Evolutionary conservation across 2,329 filamentous ascomycete genomes (phyloP).

Genomic region (Tolypocladium ophioglossoides): DNA sequence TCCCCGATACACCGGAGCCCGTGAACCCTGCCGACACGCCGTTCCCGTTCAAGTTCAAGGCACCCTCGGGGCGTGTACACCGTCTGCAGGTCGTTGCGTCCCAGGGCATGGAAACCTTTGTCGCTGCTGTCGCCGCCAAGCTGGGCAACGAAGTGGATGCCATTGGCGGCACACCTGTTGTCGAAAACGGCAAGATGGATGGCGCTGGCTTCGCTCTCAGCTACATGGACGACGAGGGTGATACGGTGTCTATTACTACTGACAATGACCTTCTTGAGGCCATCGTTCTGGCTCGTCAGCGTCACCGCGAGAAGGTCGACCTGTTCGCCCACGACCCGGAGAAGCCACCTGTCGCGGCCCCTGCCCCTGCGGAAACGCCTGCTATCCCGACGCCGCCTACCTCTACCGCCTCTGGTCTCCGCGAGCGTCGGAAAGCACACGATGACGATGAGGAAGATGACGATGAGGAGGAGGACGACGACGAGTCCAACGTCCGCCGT

Average conservation of each 20-base stretch:
- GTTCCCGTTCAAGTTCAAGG: conserved; percentile 99
- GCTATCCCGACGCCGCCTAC: conserved; percentile 34
- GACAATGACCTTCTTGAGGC: conserved; percentile 89
- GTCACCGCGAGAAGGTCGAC: conserved; percentile 83
- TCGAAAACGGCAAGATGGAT: conserved; percentile 70
- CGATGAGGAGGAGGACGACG: conserved; percentile 42
- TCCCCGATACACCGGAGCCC: conserved; percentile 41
- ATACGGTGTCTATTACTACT: conserved; percentile 93
- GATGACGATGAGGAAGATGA: conserved; percentile 42
- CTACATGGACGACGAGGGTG: conserved; percentile 94
- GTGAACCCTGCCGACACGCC: conserved; percentile 55
- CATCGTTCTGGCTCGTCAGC: conserved; percentile 69
- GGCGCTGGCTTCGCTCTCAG: conserved; percentile 79
- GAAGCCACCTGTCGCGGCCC: conserved; percentile 66
- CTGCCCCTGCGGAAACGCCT: conserved; percentile 36
- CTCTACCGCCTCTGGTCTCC: conserved; percentile 34
- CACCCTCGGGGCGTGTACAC: conserved; percentile 88
- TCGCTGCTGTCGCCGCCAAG: conserved; percentile 69
- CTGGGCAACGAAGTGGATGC: conserved; percentile 72
- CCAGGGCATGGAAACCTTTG: conserved; percentile 70
- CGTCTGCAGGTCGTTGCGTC: conserved; percentile 75
- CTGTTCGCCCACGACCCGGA: conserved; percentile 92
- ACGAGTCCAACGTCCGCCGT: conserved; percentile 35
- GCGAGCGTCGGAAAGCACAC: conserved; percentile 36
- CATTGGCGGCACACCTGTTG: conserved; percentile 69